Conservation (phyloP, 176 grass and related monocot species). For the Stipa capillata region DNA sequence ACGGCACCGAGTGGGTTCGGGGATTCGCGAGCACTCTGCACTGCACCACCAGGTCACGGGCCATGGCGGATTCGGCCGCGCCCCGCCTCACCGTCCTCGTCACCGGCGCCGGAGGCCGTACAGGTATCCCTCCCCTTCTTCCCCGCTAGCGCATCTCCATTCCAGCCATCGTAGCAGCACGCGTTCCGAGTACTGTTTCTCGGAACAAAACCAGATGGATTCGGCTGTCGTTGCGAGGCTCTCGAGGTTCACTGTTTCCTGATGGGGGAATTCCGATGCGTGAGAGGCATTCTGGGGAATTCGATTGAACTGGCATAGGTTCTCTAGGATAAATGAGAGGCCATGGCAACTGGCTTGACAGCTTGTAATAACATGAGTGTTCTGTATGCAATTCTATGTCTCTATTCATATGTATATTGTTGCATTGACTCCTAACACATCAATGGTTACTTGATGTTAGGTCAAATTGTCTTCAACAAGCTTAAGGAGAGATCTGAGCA, state of each 20-base stretch:
- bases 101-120: conserved; percentile 67
- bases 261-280: too few relatives aligned
- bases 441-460: conserved; percentile 22
- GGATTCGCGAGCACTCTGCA: not conserved
- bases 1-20: not conserved
- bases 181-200: not conserved
- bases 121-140: conserved; percentile 13
- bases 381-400: too few relatives aligned
- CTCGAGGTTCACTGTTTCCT: too few relatives aligned
- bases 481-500: conserved; percentile 46
- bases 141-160: not conserved
- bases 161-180: not conserved
- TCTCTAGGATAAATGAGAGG: too few relatives aligned
- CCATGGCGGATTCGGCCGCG: conserved; percentile 44
- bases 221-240: too few relatives aligned
- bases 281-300: too few relatives aligned
- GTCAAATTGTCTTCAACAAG: conserved; percentile 68
- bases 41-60: not conserved
- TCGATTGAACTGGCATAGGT: not conserved
- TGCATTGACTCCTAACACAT: too few relatives aligned
- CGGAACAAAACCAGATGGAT: not conserved
- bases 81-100: conserved; percentile 59
- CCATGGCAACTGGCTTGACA: too few relatives aligned
- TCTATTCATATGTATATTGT: too few relatives aligned
- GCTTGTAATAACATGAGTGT: too few relatives aligned